A percentile compares a stretch with the other conserved stretches of the same genome.
Evolutionary conservation across 805 yeast species (phyloP).

Genomic region (Candida lessepsii): DNA sequence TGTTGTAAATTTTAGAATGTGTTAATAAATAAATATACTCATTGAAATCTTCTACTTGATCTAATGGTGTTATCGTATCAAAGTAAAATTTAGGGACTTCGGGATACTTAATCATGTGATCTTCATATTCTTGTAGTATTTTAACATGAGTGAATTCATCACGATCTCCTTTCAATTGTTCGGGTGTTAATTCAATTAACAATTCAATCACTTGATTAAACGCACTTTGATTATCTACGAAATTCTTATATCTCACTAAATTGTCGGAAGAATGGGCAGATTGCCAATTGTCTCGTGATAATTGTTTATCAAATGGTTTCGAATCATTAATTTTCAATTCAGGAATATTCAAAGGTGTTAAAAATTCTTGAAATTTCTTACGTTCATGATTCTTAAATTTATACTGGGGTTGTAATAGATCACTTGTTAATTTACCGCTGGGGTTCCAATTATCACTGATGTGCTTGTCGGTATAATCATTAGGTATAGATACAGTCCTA

Average conservation of each 20-base stretch:
- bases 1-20: conserved; percentile 31
- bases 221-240: conserved; percentile 26
- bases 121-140: conserved; percentile 18
- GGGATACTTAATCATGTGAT: conserved; percentile 9
- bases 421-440: not conserved
- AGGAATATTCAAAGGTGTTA: conserved; percentile 34
- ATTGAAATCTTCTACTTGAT: conserved; percentile 29
- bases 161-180: conserved; percentile 21
- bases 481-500: too few species aligned
- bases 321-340: conserved; percentile 30
- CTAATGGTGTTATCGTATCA: conserved; percentile 33
- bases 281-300: conserved; percentile 29
- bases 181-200: conserved; percentile 33
- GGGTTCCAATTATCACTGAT: too few species aligned
- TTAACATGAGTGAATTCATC: conserved; percentile 12
- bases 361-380: conserved; percentile 24
- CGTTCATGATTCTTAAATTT: conserved; percentile 11
- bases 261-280: conserved; percentile 19
- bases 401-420: not conserved
- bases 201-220: conserved; percentile 34
- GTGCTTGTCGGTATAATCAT: too few species aligned
- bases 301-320: conserved; percentile 19
- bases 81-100: conserved; percentile 24
- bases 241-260: conserved; percentile 20
- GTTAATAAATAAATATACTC: conserved; percentile 37